These are phyloP conservation scores for Lactifluus echinatus DNA, from an alignment of 768 basidiomycete species.

Conservation along the genomic window DNA sequence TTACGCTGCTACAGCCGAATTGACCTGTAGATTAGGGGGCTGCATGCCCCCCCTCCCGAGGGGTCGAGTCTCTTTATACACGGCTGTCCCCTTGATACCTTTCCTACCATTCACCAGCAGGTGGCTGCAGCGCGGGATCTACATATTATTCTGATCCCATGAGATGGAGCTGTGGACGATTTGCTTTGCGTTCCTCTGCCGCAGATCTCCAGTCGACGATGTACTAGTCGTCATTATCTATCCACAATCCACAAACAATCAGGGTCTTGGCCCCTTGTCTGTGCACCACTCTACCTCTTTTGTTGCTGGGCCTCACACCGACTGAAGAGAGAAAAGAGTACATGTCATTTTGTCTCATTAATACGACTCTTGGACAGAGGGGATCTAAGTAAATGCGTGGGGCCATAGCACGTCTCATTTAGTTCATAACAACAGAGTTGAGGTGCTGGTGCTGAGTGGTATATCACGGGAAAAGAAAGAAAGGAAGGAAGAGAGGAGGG, in stretches of 20 bases:
- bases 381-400: slow-evolving; percentile 9
- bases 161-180: background rate
- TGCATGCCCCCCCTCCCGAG: no score
- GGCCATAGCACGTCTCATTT: background rate
- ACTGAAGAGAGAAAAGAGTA: background rate
- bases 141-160: background rate
- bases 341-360: slow-evolving; percentile 6
- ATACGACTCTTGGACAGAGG: slow-evolving; percentile 10
- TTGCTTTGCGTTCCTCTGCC: no score
- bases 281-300: background rate
- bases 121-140: background rate
- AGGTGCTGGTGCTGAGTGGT: background rate
- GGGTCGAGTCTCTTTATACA: no score
- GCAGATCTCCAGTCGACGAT: background rate
- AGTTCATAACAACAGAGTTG: slow-evolving; percentile 6
- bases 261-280: no score
- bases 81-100: no score
- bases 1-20: background rate
- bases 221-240: background rate
- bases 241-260: no score
- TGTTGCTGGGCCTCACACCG: background rate
- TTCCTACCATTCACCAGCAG: no score
- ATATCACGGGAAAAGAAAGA: background rate
- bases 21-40: background rate
- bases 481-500: background rate